Base-by-base conservation (phyloP, 2,329 filamentous ascomycete species). In the Penicillium sp. region DNA sequence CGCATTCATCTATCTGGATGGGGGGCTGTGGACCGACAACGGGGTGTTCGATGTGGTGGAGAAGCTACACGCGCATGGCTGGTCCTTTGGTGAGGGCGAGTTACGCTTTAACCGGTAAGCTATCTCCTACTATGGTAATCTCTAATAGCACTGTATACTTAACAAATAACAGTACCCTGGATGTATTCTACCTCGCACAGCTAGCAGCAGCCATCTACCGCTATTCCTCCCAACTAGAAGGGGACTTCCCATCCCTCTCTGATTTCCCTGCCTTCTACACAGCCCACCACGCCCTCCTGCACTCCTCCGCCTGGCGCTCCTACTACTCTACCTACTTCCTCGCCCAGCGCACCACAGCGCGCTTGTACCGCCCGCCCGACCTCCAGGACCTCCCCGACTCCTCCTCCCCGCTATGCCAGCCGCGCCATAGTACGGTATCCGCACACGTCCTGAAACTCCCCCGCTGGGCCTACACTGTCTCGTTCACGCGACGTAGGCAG, bases 331-430 rank as follows among this genome's bases (percentile, higher is more conserved):
- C 25, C 3, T 1, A 25, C 6, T 63, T 62, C 42, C 57, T 65
- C 2, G 47, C 27, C 25, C 62, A 65, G 49, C 41, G 15, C 31
- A 60, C 57, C 47, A 65, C 62, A 53, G 56, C 60, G 18, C 47
- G 53, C 59, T 65, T 63, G 18, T 63, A 63, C 54, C 53, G 62
- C 54, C 56, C 49, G 7, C 62, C 62, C 33, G 40, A 63, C 50
- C 62, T 65, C 49, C 59, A 62, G 52, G 60, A 65, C 51, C 54
- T 65, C 6, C 60, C 62, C 5, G 60, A 57, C 53, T 60, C 61
- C 8, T 37, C 55, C 49, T 59, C 53, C 44, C 62, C 57, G 46
- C 56, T 60, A 23, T 27, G 37, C 25, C 45, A 26, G 40, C 57
- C 57, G 54, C 53, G 55, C 52, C 33, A 53, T 22, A 31, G 40